A percentile compares a stretch with the other conserved stretches of the same genome.
Evolutionary conservation across 441 rosid species (phyloP).

Genomic region (Geranium incanum): DNA sequence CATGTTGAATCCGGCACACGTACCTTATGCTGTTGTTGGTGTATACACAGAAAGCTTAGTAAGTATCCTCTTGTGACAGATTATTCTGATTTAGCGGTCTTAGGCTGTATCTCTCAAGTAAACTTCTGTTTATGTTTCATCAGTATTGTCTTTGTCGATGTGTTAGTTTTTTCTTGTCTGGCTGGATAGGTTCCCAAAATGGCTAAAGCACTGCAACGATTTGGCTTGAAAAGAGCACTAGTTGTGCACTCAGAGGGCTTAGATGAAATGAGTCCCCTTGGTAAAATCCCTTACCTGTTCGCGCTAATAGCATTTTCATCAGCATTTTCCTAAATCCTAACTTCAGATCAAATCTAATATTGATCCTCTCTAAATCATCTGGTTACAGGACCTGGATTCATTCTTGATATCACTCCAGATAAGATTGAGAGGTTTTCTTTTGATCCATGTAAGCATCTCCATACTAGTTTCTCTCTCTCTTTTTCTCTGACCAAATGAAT

Average conservation of each 20-base stretch:
- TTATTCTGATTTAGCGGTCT: neutral
- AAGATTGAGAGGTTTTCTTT: slow-evolving; percentile 68
- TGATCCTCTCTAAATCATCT: slow-evolving; percentile 9
- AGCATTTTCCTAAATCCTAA: neutral
- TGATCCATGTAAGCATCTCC: slow-evolving; percentile 65
- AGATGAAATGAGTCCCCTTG: slow-evolving; percentile 94
- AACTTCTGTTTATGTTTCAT: neutral
- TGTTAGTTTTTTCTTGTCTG: too few relatives aligned
- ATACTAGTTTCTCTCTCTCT: slow-evolving; percentile 1
- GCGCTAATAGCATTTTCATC: neutral
- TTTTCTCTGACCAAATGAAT: too few relatives aligned
- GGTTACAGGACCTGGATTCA: slow-evolving; percentile 56
- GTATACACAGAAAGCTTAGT: slow-evolving; percentile 74
- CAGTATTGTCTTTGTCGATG: too few relatives aligned
- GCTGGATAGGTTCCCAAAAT: slow-evolving; percentile 64
- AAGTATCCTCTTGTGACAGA: slow-evolving; percentile 22
- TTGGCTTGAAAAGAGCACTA: slow-evolving; percentile 85
- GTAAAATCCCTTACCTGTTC: slow-evolving; percentile 28
- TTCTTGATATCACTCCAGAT: slow-evolving; percentile 57
- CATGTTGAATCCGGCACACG: slow-evolving; percentile 83
- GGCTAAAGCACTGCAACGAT: slow-evolving; percentile 80
- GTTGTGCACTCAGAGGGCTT: slow-evolving; percentile 94
- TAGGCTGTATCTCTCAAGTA: neutral
- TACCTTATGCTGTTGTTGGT: slow-evolving; percentile 83
- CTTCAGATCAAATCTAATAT: neutral